A percentile compares a stretch with the other conserved stretches of the same genome.
Conservation (phyloP, 345 rosid genomes). For the Populus simonii region DNA sequence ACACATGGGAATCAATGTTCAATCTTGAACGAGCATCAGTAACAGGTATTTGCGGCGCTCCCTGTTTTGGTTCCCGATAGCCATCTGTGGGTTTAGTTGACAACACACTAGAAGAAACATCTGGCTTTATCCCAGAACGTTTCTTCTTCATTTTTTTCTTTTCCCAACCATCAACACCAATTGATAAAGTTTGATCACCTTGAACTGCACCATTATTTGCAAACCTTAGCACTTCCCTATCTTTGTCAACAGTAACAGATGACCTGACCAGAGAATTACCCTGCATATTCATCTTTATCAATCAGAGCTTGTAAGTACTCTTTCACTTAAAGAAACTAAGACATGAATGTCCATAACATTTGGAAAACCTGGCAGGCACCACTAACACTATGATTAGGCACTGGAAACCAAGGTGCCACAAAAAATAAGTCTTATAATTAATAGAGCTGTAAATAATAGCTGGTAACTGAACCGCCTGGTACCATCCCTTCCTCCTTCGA, state of each 20-base stretch:
- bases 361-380: background rate
- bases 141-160: conserved; percentile 87
- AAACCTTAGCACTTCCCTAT: conserved; percentile 60
- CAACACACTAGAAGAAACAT: conserved; percentile 45
- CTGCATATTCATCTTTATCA: conserved; percentile 64
- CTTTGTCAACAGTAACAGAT: conserved; percentile 67
- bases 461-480: background rate
- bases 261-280: conserved; percentile 56
- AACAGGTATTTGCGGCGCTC: conserved; percentile 54
- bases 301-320: conserved; percentile 26
- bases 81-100: conserved; percentile 61
- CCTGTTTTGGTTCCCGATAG: conserved; percentile 71
- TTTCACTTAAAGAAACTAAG: conserved; percentile 7
- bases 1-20: conserved; percentile 67
- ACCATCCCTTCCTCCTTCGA: background rate
- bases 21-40: conserved; percentile 59
- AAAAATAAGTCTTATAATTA: background rate
- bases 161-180: conserved; percentile 88
- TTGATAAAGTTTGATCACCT: conserved; percentile 62
- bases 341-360: conserved; percentile 9
- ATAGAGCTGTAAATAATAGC: background rate
- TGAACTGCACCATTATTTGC: conserved; percentile 54
- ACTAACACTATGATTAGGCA: background rate
- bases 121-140: conserved; percentile 80
- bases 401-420: background rate